A percentile compares a stretch with the other conserved stretches of the same genome.
Conservation (phyloP, 2,329 filamentous ascomycete species). For the Colletotrichum plurivorum region DNA sequence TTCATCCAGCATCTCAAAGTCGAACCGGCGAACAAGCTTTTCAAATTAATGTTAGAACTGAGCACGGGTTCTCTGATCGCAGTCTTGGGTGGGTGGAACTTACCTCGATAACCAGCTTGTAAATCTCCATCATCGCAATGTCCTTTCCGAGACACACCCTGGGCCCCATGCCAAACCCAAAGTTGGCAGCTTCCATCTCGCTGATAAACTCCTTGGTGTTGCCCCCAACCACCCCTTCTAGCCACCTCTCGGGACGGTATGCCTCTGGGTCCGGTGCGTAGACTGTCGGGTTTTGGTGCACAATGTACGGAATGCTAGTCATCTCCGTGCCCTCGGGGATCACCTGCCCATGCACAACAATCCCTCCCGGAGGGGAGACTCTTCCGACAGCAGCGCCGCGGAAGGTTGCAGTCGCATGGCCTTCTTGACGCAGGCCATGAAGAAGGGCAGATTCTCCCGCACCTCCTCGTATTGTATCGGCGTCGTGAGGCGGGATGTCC, state of each 20-base stretch:
- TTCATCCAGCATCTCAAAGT: not conserved
- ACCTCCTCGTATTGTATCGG: slow-evolving; percentile 22
- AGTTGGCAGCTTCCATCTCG: slow-evolving; percentile 19
- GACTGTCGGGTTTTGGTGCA: slow-evolving; percentile 47
- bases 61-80: no score
- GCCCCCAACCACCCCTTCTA: slow-evolving; percentile 39
- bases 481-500: not conserved
- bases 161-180: slow-evolving; percentile 22
- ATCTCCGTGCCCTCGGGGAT: slow-evolving; percentile 23
- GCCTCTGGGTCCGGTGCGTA: not conserved
- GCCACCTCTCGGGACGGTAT: not conserved
- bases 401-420: slow-evolving; percentile 16
- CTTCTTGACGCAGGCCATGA: slow-evolving; percentile 23
- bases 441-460: slow-evolving; percentile 16
- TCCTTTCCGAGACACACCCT: slow-evolving; percentile 21
- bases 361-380: slow-evolving; percentile 8
- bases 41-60: not conserved
- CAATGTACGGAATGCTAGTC: slow-evolving; percentile 50
- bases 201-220: slow-evolving; percentile 7
- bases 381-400: slow-evolving; percentile 6
- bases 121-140: slow-evolving; percentile 23
- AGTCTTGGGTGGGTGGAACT: not conserved
- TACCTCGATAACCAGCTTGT: not conserved
- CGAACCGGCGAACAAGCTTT: not conserved
- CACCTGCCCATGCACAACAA: slow-evolving; percentile 11